Evolutionary conservation across 768 basidiomycete genomes (phyloP), one percentile per base, ranked within the genome.

Genomic region (Brasilioporus rufonigricans): DNA sequence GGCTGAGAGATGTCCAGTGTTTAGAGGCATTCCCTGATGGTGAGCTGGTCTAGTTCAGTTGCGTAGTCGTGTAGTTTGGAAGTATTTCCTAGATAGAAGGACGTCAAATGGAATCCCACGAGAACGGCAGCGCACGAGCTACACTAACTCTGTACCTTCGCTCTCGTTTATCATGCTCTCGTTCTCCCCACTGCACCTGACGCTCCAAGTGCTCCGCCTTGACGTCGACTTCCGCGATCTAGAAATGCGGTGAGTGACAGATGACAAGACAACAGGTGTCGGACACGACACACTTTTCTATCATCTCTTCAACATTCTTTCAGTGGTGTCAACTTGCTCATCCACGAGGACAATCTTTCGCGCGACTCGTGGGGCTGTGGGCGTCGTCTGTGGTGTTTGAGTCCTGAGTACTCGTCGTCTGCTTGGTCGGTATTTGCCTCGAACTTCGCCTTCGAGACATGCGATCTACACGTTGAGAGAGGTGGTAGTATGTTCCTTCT

Each of bases 181-280:
- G 85, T 70, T 98, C 95, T 45, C 83, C 77, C 40, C 90, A 83
- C 61, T 84, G 78, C 19, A 97, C 86, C 69, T 95, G 91, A 46
- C 94, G 85, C 75, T 98, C 96, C 69, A 92, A 97, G 76, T 98
- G 93, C 73, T 99, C 97, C 10, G 96, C 96, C 77, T 98, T 99
- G 74, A 98, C 89, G 69, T 99, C 97, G 53, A 96, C 93, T 68
- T 96, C 58, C 96, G 81, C 64, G 98, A 80, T 73, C 96, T 98
- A 63, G 40, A 27, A 26, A 18, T 50, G 52, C 53, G 56, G 62
- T 65, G 53, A 66, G 61, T 14, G 33, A 54, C 50, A 45, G 57
- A 64, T 59, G 50, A 39, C 31, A 32, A 4, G 65, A 62, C n/a
- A n/a, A n/a, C n/a, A n/a, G n/a, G n/a, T 59, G 8, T 23, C 48